A percentile compares a stretch with the other conserved stretches of the same genome.
Evolutionary conservation across 208 protist species (phyloP).

Genomic region (Acanthamoeba castellanii): DNA sequence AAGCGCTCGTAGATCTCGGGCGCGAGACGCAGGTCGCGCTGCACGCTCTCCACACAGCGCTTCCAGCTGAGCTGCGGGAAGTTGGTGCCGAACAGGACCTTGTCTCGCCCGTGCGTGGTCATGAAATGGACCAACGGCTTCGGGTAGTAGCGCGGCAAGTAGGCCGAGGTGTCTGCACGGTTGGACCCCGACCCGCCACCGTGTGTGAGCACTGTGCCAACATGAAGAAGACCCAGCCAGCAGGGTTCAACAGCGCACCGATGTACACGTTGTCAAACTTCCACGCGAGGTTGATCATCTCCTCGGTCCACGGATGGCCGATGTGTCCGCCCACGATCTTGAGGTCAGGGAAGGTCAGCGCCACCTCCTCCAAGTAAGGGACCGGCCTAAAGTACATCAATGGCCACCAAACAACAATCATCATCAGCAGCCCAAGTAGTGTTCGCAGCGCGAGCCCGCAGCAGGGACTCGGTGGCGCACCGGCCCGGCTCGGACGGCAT

Average conservation of each 20-base stretch:
- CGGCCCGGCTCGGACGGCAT: slow-evolving; percentile 75
- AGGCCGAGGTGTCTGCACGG: slow-evolving; percentile 68
- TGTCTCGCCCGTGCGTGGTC: slow-evolving; percentile 59
- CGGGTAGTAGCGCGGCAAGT: slow-evolving; percentile 69
- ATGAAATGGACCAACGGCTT: slow-evolving; percentile 61
- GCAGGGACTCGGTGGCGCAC: slow-evolving; percentile 74
- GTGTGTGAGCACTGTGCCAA: not conserved
- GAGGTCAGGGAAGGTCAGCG: slow-evolving; percentile 76
- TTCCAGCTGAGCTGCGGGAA: slow-evolving; percentile 70
- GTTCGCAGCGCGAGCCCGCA: slow-evolving; percentile 3
- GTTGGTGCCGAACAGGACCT: slow-evolving; percentile 73
- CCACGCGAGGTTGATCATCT: slow-evolving; percentile 78
- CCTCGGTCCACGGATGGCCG: slow-evolving; percentile 79
- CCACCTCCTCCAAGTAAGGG: slow-evolving; percentile 77
- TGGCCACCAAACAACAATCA: not conserved
- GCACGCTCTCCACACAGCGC: slow-evolving; percentile 54
- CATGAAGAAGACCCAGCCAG: not conserved
- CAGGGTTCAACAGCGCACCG: not conserved
- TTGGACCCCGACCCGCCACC: not conserved
- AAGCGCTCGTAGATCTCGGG: slow-evolving; percentile 59
- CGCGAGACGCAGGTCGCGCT: not conserved
- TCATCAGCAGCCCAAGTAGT: not conserved
- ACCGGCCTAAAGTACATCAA: slow-evolving; percentile 40
- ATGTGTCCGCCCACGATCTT: slow-evolving; percentile 79
- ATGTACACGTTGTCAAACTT: slow-evolving; percentile 79